Percentiles rank a stretch among this genome's conserved stretches.
phyloP scores from a whole-genome alignment of 805 yeast genomes.

The Clavispora phyllophila region DNA sequence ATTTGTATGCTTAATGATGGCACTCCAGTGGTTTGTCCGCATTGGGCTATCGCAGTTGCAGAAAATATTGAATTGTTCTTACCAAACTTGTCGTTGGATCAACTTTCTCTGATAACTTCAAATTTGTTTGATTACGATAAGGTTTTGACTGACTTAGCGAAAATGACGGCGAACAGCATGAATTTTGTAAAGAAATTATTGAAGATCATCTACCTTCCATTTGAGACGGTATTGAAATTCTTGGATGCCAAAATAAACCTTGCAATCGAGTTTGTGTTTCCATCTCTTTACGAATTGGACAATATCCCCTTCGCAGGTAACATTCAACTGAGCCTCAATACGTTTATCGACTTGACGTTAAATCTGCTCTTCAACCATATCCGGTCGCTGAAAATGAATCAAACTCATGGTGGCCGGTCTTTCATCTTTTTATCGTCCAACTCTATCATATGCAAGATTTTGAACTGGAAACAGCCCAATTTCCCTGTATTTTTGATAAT shows the following conservation, averaged over 20 bases:
- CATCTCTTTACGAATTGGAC: constrained; percentile 48
- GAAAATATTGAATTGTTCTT: constrained; percentile 55
- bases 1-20: constrained; percentile 77
- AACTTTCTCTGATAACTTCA: constrained; percentile 36
- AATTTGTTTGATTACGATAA: constrained; percentile 36
- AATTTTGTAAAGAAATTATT: constrained; percentile 40
- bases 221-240: constrained; percentile 51
- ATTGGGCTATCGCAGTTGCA: constrained; percentile 48
- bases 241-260: constrained; percentile 60
- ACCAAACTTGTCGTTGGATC: constrained; percentile 50
- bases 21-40: constrained; percentile 78
- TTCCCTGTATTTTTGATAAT: constrained; percentile 88
- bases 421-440: constrained; percentile 82
- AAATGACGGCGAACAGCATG: constrained; percentile 33
- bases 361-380: constrained; percentile 73
- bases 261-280: constrained; percentile 72
- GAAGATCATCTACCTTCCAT: constrained; percentile 49
- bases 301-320: constrained; percentile 36
- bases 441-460: constrained; percentile 83
- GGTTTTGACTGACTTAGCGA: constrained; percentile 33
- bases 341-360: constrained; percentile 70
- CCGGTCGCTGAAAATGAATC: constrained; percentile 36
- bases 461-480: constrained; percentile 98
- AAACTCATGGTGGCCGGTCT: constrained; percentile 41
- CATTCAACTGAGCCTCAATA: constrained; percentile 53